Evolutionary conservation across 768 basidiomycete genomes (phyloP).

Genomic region (Boletus rubescentipes): DNA sequence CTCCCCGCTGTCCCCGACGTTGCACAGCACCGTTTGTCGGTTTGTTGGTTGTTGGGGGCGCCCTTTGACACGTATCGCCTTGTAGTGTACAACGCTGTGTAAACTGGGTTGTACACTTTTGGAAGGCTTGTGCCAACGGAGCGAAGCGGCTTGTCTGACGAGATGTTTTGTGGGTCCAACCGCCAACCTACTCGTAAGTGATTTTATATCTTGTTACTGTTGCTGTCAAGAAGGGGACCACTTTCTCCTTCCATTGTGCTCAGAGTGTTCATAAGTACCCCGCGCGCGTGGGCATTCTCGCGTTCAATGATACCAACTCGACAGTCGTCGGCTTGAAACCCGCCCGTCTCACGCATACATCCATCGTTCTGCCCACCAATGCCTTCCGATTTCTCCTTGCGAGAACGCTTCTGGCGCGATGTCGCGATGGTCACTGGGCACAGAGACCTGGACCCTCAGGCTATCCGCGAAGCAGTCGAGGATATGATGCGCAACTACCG

Average conservation of each 20-base stretch:
- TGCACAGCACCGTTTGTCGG: background rate
- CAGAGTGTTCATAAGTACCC: constrained; percentile 6
- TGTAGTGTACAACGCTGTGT: constrained; percentile 1
- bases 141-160: constrained; percentile 9
- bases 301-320: constrained; percentile 1
- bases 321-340: background rate
- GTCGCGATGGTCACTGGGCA: constrained; percentile 14
- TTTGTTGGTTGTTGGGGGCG: background rate
- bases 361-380: constrained; percentile 7
- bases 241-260: constrained; percentile 2
- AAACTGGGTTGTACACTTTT: constrained; percentile 15
- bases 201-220: background rate
- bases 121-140: constrained; percentile 13
- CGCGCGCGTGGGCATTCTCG: background rate
- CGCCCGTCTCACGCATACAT: constrained; percentile 2
- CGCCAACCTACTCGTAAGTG: background rate
- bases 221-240: background rate
- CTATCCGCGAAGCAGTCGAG: constrained; percentile 20
- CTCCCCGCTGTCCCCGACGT: background rate
- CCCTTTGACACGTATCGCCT: constrained; percentile 3
- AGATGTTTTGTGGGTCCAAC: constrained; percentile 22
- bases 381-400: constrained; percentile 13
- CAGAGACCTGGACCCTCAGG: constrained; percentile 6
- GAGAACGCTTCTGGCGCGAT: constrained; percentile 28
- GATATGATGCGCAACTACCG: constrained; percentile 25